These are phyloP conservation scores for Zygotorulaspora danielsina DNA, from an alignment of 805 yeast species.

Conservation along the genomic window DNA sequence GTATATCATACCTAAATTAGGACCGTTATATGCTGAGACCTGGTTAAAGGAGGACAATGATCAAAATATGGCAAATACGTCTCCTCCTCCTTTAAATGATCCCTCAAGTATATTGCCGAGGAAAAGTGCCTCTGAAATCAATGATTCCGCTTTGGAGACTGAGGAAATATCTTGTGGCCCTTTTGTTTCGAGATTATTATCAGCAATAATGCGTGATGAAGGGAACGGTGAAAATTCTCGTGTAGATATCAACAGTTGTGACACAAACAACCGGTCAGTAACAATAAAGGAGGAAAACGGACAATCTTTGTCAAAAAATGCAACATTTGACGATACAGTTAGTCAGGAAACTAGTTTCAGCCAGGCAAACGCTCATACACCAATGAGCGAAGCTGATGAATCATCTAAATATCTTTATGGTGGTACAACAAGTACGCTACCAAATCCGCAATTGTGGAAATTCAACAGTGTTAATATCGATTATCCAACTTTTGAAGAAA, in stretches of 20 bases:
- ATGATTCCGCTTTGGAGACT: conserved; percentile 61
- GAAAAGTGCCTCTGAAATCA: conserved; percentile 49
- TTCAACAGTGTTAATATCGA: conserved; percentile 49
- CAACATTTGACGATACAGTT: conserved; percentile 14
- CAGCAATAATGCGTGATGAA: conserved; percentile 58
- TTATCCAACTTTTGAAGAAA: conserved; percentile 77
- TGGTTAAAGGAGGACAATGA: conserved; percentile 82
- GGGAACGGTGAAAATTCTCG: conserved; percentile 7
- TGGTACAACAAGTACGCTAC: conserved; percentile 33
- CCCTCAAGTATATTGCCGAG: conserved; percentile 46
- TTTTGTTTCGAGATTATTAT: conserved; percentile 70
- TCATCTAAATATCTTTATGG: conserved; percentile 8
- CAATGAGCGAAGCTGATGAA: conserved; percentile 21
- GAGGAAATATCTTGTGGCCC: conserved; percentile 89
- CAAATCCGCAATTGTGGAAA: conserved; percentile 47
- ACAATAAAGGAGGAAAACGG: conserved; percentile 11
- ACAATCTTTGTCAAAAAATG: neutral
- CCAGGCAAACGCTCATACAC: conserved; percentile 19
- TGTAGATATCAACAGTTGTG: conserved; percentile 2
- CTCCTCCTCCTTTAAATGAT: conserved; percentile 48
- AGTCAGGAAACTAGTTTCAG: conserved; percentile 19
- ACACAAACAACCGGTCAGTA: neutral
- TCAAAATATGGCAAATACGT: conserved; percentile 37
- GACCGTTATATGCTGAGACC: conserved; percentile 71
- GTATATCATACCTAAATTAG: conserved; percentile 77